These are phyloP conservation scores for Lipomyces orientalis DNA, from an alignment of 805 yeast genomes.

Conservation along the genomic window DNA sequence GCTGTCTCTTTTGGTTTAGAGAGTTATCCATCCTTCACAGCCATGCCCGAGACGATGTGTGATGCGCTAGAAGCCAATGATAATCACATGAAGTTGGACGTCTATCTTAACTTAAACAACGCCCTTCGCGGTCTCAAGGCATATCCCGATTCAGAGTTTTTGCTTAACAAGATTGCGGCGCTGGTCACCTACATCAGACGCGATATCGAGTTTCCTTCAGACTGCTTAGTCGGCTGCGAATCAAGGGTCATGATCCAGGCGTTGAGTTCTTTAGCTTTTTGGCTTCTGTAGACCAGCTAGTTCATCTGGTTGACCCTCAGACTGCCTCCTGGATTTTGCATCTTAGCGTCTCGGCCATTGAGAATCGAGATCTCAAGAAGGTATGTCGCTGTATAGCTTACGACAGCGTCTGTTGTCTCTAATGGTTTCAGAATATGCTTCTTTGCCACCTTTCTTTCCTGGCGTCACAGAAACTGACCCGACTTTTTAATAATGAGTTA, in stretches of 20 bases:
- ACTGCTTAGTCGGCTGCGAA: conserved; percentile 27
- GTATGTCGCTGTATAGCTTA: conserved; percentile 1
- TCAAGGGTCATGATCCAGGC: conserved; percentile 30
- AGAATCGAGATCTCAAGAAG: conserved; percentile 19
- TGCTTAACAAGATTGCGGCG: conserved; percentile 8
- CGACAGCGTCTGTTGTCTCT: neutral
- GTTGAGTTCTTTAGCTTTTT: conserved; percentile 17
- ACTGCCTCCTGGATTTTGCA: conserved; percentile 21
- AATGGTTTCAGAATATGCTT: conserved; percentile 15
- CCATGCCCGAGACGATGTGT: conserved; percentile 28
- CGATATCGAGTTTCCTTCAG: conserved; percentile 29
- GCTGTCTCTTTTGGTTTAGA: conserved; percentile 18
- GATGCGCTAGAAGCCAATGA: conserved; percentile 27
- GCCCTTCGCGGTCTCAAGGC: conserved; percentile 19
- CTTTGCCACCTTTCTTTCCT: conserved; percentile 23
- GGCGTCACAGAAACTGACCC: conserved; percentile 17
- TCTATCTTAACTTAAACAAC: conserved; percentile 21
- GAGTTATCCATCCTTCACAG: conserved; percentile 28
- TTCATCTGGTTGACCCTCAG: conserved; percentile 17
- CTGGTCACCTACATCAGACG: conserved; percentile 27
- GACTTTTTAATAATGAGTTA: conserved; percentile 18
- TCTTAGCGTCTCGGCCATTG: conserved; percentile 15
- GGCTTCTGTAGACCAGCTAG: conserved; percentile 13
- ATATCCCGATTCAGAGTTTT: conserved; percentile 22
- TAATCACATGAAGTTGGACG: conserved; percentile 26